phyloP scores from a whole-genome alignment of 352 stramenopile species.

The Discostella stelligera region DNA sequence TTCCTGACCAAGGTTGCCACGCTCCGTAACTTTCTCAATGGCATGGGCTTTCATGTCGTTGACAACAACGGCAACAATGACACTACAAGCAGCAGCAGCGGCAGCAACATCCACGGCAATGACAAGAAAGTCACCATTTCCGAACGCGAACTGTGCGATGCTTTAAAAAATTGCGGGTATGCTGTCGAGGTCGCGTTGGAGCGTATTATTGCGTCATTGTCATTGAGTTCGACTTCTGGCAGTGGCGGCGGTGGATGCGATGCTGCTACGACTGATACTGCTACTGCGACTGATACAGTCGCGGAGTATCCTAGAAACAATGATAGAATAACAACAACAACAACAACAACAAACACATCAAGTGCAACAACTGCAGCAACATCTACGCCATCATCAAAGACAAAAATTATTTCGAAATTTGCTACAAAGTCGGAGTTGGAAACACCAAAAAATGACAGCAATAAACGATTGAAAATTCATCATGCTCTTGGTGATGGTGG shows the following conservation, averaged over 20 bases:
- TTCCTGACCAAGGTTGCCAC: constrained; percentile 46
- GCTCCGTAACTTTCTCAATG: constrained; percentile 37
- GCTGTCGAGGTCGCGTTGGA: neutral
- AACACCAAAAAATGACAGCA: neutral
- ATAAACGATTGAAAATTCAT: neutral
- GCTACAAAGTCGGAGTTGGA: neutral
- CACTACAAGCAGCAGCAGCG: neutral
- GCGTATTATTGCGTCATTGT: neutral
- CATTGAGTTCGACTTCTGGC: neutral
- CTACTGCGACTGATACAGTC: neutral
- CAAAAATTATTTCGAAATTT: neutral
- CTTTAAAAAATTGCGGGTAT: neutral
- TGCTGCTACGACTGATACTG: neutral
- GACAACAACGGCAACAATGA: constrained; percentile 22
- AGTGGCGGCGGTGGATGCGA: neutral
- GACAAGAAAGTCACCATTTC: neutral
- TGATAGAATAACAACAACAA: neutral
- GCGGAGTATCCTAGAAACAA: neutral
- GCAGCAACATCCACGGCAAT: neutral
- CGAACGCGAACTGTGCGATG: neutral
- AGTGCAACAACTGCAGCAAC: neutral
- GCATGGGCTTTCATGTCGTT: constrained; percentile 28
- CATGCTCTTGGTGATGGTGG: neutral
- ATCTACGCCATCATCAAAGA: neutral
- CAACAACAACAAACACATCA: neutral